These are phyloP conservation scores for Aspergillus sp. DNA, from an alignment of 2,329 filamentous ascomycete species.

Conservation along the genomic window DNA sequence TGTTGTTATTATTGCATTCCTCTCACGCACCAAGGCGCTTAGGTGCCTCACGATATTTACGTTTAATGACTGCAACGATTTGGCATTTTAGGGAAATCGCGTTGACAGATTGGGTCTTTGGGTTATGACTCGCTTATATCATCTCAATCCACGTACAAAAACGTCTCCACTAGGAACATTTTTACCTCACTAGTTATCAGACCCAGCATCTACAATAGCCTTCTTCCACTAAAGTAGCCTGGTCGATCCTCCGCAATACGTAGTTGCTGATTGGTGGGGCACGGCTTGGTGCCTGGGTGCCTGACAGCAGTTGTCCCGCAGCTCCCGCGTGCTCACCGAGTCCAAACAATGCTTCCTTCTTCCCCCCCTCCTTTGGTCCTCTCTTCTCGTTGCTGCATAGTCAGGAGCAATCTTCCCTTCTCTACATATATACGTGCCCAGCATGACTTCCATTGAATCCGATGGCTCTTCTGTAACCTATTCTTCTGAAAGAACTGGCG, in stretches of 20 bases:
- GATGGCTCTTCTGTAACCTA: constrained; percentile 44
- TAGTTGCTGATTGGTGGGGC: not conserved
- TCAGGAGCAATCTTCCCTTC: not conserved
- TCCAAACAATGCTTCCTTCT: not conserved
- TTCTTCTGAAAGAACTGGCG: constrained; percentile 43
- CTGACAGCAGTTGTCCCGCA: constrained; percentile 1
- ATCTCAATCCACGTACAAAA: constrained; percentile 2
- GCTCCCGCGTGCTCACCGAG: not conserved
- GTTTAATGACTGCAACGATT: not conserved
- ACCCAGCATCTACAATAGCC: not conserved
- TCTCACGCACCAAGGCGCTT: not conserved
- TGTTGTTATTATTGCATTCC: constrained; percentile 1
- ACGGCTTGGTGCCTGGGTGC: constrained; percentile 7
- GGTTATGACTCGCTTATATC: not conserved
- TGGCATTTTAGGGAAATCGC: not conserved
- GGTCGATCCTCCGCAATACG: constrained; percentile 5
- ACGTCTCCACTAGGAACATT: not conserved
- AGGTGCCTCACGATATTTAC: not conserved
- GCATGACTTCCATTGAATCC: constrained; percentile 30
- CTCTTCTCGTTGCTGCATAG: not conserved
- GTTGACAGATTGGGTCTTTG: not conserved
- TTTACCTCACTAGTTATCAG: not conserved
- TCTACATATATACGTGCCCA: not conserved
- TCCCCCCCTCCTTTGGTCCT: not conserved
- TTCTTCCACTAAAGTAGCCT: constrained; percentile 1